These are phyloP conservation scores for Hirschfeldia incana DNA, from an alignment of 345 rosid species.

Conservation along the genomic window DNA sequence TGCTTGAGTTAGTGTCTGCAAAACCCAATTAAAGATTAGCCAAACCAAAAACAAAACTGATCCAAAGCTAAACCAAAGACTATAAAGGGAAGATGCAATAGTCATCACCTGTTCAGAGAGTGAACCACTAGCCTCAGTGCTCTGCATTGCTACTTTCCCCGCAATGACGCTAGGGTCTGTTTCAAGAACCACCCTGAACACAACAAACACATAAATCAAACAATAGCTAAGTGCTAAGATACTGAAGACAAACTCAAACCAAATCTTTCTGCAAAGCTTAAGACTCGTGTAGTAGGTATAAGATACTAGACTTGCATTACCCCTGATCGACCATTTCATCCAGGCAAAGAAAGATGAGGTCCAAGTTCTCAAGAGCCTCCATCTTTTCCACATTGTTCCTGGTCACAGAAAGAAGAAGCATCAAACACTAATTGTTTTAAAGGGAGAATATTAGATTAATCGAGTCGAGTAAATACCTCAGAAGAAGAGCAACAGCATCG, in stretches of 20 bases:
- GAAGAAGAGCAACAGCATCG: constrained; percentile 73
- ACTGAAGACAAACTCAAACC: not conserved
- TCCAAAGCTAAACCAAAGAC: not conserved
- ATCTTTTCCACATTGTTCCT: constrained; percentile 84
- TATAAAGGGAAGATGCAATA: constrained; percentile 10
- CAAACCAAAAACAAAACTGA: not conserved
- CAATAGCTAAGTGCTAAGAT: constrained; percentile 5
- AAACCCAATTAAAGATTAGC: not conserved
- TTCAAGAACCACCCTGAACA: constrained; percentile 79
- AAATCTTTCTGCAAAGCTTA: not conserved
- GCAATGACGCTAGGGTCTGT: constrained; percentile 79
- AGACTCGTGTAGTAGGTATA: not conserved
- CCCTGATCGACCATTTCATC: constrained; percentile 93
- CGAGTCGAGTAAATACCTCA: constrained; percentile 54
- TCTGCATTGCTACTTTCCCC: constrained; percentile 82
- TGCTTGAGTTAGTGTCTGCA: constrained; percentile 45
- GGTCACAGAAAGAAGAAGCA: constrained; percentile 2
- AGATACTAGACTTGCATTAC: constrained; percentile 42
- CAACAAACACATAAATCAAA: constrained; percentile 9
- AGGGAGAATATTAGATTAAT: not conserved
- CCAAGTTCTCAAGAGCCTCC: constrained; percentile 89
- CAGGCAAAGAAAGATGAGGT: constrained; percentile 79
- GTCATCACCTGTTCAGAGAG: constrained; percentile 82
- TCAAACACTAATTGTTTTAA: not conserved
- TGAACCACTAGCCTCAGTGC: constrained; percentile 70